Percentiles rank a stretch among this genome's conserved stretches.
Conservation (phyloP, 1,284 basidiomycete genomes). For the Xerocomus minutiporus region DNA sequence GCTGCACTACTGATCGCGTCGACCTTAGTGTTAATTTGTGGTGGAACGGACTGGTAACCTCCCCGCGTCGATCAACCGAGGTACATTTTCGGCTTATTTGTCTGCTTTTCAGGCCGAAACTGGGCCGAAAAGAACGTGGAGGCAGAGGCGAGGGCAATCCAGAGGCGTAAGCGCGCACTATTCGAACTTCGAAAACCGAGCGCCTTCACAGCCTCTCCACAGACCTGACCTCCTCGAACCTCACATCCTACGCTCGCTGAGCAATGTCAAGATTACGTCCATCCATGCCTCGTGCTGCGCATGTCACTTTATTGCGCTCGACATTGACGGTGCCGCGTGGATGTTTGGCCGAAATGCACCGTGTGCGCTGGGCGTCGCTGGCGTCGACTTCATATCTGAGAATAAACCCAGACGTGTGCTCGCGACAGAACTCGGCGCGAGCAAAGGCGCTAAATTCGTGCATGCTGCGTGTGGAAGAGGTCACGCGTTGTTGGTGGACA, state of each 20-base stretch:
- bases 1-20: conserved; percentile 14
- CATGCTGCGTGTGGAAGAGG: conserved; percentile 77
- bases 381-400: conserved; percentile 61
- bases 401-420: conserved; percentile 63
- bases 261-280: conserved; percentile 71
- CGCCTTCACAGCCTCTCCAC: conserved; percentile 2
- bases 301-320: conserved; percentile 73
- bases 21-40: conserved; percentile 70
- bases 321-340: conserved; percentile 76
- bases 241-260: conserved; percentile 82
- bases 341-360: conserved; percentile 79
- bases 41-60: conserved; percentile 78
- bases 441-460: conserved; percentile 64
- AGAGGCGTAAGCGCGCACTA: conserved; percentile 33
- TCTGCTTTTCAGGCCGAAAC: conserved; percentile 48
- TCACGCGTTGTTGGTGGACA: conserved; percentile 82
- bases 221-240: conserved; percentile 79
- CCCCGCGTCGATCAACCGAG: not conserved
- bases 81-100: conserved; percentile 17
- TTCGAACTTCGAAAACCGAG: conserved; percentile 1
- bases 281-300: conserved; percentile 70
- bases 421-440: conserved; percentile 58
- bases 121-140: conserved; percentile 60
- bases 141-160: conserved; percentile 43
- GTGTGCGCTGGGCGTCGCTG: conserved; percentile 52